Percentiles rank a stretch among this genome's conserved stretches.
Conservation (phyloP, 495 filamentous ascomycete species). For the Tuber borchii region DNA sequence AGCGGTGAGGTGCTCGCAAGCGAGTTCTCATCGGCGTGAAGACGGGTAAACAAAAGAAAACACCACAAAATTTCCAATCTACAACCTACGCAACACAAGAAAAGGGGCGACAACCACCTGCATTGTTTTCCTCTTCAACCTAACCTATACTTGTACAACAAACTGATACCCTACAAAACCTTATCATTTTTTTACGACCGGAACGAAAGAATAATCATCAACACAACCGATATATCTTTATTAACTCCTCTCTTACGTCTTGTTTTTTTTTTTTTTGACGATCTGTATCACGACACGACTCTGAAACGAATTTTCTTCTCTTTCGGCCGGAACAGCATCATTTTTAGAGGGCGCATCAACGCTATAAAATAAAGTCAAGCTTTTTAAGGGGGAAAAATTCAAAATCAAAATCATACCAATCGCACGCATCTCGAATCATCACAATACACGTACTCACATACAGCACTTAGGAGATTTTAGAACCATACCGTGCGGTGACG, state of each 20-base stretch:
- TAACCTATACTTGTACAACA: slow-evolving; percentile 19
- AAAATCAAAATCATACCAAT: slow-evolving; percentile 28
- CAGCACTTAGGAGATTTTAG: slow-evolving; percentile 13
- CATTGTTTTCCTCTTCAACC: slow-evolving; percentile 3
- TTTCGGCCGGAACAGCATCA: slow-evolving; percentile 32
- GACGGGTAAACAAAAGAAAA: slow-evolving; percentile 25
- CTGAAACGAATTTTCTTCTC: slow-evolving; percentile 38
- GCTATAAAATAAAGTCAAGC: slow-evolving; percentile 23
- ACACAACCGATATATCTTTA: slow-evolving; percentile 23
- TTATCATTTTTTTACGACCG: slow-evolving; percentile 20
- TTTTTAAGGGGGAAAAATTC: slow-evolving; percentile 3
- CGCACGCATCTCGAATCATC: slow-evolving; percentile 35
- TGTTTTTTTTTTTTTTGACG: slow-evolving; percentile 39
- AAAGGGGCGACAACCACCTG: slow-evolving; percentile 2
- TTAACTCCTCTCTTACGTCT: slow-evolving; percentile 25
- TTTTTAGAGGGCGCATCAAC: slow-evolving; percentile 22
- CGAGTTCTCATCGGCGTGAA: slow-evolving; percentile 24
- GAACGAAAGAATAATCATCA: slow-evolving; percentile 30
- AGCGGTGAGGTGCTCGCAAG: slow-evolving; percentile 29
- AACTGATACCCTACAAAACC: slow-evolving; percentile 29
- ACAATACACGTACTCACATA: slow-evolving; percentile 28
- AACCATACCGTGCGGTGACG: slow-evolving; percentile 24
- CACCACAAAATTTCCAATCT: background rate
- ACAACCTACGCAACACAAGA: background rate
- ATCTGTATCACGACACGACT: slow-evolving; percentile 37